A percentile compares a stretch with the other conserved stretches of the same genome.
Evolutionary conservation across 1,284 basidiomycete genomes (phyloP).

Genomic region (Cryptococcus maquisensis): DNA sequence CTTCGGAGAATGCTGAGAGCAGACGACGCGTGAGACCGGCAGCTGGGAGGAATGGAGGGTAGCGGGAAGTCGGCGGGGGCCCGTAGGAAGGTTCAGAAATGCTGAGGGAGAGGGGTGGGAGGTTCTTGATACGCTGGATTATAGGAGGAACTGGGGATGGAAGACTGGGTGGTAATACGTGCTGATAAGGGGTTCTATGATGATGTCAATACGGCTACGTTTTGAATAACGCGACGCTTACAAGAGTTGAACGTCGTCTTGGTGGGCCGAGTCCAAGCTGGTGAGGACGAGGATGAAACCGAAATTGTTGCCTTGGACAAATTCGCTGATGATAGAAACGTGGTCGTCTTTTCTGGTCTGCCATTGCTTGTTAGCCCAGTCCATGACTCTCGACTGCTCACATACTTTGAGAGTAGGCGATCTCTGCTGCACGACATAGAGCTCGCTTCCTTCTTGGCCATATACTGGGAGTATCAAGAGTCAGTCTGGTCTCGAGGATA

Average conservation of each 20-base stretch:
- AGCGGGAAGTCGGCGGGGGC: slow-evolving; percentile 40
- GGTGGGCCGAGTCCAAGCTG: slow-evolving; percentile 66
- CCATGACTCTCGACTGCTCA: slow-evolving; percentile 4
- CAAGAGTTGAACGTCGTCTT: slow-evolving; percentile 71
- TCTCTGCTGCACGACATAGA: slow-evolving; percentile 66
- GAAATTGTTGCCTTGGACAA: slow-evolving; percentile 55
- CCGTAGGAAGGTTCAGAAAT: slow-evolving; percentile 41
- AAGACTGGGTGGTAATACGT: slow-evolving; percentile 15
- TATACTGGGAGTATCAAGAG: slow-evolving; percentile 55
- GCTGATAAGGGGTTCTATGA: slow-evolving; percentile 23
- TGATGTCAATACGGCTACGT: neutral
- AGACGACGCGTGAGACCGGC: slow-evolving; percentile 67
- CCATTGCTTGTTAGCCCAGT: neutral
- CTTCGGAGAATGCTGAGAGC: slow-evolving; percentile 51
- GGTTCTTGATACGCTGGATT: slow-evolving; percentile 5
- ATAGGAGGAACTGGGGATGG: slow-evolving; percentile 1
- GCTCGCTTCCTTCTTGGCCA: slow-evolving; percentile 52
- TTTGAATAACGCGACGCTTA: slow-evolving; percentile 49
- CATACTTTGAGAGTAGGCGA: slow-evolving; percentile 69
- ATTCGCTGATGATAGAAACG: slow-evolving; percentile 56
- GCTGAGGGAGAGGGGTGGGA: slow-evolving; percentile 47
- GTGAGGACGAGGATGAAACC: slow-evolving; percentile 61
- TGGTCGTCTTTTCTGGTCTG: slow-evolving; percentile 67
- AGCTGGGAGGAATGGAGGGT: slow-evolving; percentile 57
- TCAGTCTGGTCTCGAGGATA: slow-evolving; percentile 6